Evolutionary conservation across 2,329 filamentous ascomycete genomes (phyloP), one percentile per base, ranked within the genome.

Genomic region (Fusarium sp.): DNA sequence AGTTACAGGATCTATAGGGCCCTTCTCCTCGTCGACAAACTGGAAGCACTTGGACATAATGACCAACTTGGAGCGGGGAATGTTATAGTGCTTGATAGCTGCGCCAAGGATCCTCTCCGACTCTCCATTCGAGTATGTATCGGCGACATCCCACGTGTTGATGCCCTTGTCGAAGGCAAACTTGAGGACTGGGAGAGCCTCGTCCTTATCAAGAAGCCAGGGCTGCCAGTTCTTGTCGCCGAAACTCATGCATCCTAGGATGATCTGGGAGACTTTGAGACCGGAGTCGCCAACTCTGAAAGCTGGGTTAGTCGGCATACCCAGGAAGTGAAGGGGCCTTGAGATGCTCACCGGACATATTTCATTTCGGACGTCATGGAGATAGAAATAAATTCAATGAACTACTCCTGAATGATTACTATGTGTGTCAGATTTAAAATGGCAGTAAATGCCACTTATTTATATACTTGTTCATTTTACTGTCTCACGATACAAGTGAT

Each of bases 311-410:
- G 26, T 26, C 2, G 17, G 3, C 0, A 14, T 28, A 11, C 8
- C 6, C 5, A 10, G 7, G 4, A 26, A 26, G 3, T 20, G 11
- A n/a, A 8, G 2, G 36, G 8, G 1, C 1, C 3, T 3, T 31
- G 4, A 31, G 20, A 31, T 24, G 11, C 20, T 31, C 6, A 31
- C 26, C 20, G 15, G 11, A 20, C 26, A 41, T 55, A 11, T n/a
- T 31, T 41, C 36, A 41, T 55, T 11, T 39, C 10, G 4, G 20
- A 3, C 1, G 11, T 31, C 20, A 24, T 41, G 24, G 3, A 3
- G 9, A 28, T 28, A 5, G 3, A 13, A 13, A 3, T 4, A 14
- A 26, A 3, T 26, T 15, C 6, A 14, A 22, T 2, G 3, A 26
- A 36, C 1, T 24, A 22, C 7, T 20, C 2, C 2, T 24, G 12